Conservation (phyloP, 106 monocot genomes). For the Vanilla planifolia region DNA sequence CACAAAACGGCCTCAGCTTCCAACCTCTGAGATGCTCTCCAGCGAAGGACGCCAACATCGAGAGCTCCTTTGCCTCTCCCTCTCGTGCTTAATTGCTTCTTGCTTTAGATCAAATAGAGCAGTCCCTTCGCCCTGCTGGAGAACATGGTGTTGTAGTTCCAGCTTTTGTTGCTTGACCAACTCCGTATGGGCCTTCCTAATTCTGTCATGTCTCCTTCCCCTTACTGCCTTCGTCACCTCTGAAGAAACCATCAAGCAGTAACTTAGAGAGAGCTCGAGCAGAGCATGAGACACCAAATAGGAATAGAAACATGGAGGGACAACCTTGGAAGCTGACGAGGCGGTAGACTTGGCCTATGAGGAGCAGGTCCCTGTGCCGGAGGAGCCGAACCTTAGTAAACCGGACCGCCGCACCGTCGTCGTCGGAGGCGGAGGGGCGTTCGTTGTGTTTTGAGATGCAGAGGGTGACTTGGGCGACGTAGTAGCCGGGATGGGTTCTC, state of each 20-base stretch:
- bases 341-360: slow-evolving; percentile 51
- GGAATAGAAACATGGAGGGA: background rate
- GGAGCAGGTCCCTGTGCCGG: slow-evolving; percentile 40
- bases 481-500: slow-evolving; percentile 52
- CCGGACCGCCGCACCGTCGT: slow-evolving; percentile 4
- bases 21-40: slow-evolving; percentile 73
- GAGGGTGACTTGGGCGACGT: slow-evolving; percentile 46
- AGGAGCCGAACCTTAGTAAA: slow-evolving; percentile 49
- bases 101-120: background rate
- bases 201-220: slow-evolving; percentile 63
- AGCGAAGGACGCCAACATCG: slow-evolving; percentile 80
- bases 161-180: slow-evolving; percentile 16
- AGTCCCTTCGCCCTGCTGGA: background rate
- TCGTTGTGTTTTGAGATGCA: slow-evolving; percentile 1
- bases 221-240: slow-evolving; percentile 60
- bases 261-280: background rate
- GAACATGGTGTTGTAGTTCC: too few relatives aligned
- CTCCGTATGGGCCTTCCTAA: slow-evolving; percentile 26
- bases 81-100: slow-evolving; percentile 15
- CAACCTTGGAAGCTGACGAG: slow-evolving; percentile 52
- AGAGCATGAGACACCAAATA: background rate
- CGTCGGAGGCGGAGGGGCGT: background rate
- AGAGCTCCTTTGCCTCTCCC: slow-evolving; percentile 12
- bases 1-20: too few relatives aligned
- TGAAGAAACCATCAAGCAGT: slow-evolving; percentile 3